Percentiles rank a stretch among this genome's conserved stretches.
Evolutionary conservation across 257 asterid genomes (phyloP).

Genomic region (Solanum bulbocastanum): DNA sequence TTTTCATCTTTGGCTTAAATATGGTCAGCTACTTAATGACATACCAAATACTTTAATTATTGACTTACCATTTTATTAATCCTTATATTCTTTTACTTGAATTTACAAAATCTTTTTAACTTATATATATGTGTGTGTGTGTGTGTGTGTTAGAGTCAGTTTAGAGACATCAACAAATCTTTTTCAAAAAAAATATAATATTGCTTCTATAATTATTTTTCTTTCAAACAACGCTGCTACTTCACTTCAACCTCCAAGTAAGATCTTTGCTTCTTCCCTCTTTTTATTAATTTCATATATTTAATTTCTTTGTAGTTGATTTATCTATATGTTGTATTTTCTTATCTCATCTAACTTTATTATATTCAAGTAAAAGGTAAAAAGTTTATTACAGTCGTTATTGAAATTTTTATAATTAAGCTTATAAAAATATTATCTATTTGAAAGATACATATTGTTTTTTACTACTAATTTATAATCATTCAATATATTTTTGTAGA

Average conservation of each 20-base stretch:
- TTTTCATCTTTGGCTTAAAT: background rate
- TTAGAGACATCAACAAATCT: too few relatives aligned
- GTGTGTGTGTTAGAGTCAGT: background rate
- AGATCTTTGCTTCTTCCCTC: background rate
- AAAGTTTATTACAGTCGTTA: background rate
- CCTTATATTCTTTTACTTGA: background rate
- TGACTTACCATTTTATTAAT: background rate
- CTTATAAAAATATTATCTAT: background rate
- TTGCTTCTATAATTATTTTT: background rate
- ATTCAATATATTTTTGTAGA: background rate
- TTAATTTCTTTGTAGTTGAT: background rate
- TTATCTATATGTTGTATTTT: background rate
- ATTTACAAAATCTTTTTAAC: background rate
- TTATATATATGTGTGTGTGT: too few relatives aligned
- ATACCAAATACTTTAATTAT: background rate
- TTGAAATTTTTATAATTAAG: background rate
- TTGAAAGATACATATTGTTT: background rate
- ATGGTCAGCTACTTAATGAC: background rate
- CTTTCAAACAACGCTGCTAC: background rate
- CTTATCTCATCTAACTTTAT: background rate
- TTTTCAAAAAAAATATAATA: too few relatives aligned
- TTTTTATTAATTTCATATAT: background rate
- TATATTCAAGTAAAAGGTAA: background rate
- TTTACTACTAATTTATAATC: background rate
- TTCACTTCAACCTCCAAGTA: background rate